Conservation (phyloP, 1,139 yeast species). For the Sugiyamaella xylanicola region DNA sequence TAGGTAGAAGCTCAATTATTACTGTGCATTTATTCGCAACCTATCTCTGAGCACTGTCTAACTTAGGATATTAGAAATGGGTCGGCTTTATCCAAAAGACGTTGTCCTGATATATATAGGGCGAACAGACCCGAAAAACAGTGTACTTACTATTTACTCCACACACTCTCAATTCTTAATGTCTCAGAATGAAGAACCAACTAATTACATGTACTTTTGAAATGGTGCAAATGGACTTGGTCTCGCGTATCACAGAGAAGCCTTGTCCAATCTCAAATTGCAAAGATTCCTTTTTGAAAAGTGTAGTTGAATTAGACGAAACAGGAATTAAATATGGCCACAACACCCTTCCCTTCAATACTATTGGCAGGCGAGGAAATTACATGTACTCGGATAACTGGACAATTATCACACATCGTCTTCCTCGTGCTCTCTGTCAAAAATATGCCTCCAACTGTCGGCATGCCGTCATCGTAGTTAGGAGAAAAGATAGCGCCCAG, state of each 20-base stretch:
- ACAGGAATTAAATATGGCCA: constrained; percentile 11
- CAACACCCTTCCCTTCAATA: background rate
- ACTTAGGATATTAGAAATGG: background rate
- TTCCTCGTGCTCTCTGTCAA: constrained; percentile 13
- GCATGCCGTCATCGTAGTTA: constrained; percentile 15
- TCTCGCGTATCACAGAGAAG: constrained; percentile 13
- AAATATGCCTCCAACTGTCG: constrained; percentile 14
- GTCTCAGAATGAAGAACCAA: constrained; percentile 19
- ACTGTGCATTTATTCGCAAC: background rate
- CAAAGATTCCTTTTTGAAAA: constrained; percentile 7
- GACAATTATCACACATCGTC: constrained; percentile 19
- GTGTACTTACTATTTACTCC: too few species aligned
- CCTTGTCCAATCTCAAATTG: background rate
- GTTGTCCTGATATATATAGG: background rate
- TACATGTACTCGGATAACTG: constrained; percentile 11
- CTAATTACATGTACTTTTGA: constrained; percentile 17
- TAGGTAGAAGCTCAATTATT: background rate
- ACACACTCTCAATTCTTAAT: too few species aligned
- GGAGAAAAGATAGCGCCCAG: constrained; percentile 1
- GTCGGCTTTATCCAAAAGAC: background rate
- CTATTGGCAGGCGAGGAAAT: background rate
- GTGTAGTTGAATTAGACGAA: constrained; percentile 12
- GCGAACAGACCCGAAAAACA: background rate
- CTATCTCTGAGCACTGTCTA: background rate
- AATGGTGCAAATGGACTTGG: constrained; percentile 21